Conservation (phyloP, 1,284 basidiomycete species). For the Hypsizygus ulmarius region DNA sequence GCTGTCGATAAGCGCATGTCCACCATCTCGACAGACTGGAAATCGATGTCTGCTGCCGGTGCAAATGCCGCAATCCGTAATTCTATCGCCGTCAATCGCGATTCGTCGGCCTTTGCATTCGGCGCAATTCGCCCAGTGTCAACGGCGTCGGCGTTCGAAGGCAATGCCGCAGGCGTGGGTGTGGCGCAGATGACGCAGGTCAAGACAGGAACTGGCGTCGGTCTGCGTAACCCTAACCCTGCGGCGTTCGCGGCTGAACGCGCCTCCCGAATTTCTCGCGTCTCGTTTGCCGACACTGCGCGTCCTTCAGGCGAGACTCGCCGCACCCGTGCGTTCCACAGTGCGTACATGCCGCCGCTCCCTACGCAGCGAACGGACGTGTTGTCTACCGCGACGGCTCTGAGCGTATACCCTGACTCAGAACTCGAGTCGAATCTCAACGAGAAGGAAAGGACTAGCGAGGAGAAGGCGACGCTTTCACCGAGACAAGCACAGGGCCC, state of each 20-base stretch:
- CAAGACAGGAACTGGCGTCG: slow-evolving; percentile 43
- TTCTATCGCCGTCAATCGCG: slow-evolving; percentile 59
- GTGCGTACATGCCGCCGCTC: slow-evolving; percentile 51
- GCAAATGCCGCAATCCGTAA: slow-evolving; percentile 70
- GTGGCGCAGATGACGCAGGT: slow-evolving; percentile 49
- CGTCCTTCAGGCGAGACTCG: slow-evolving; percentile 61
- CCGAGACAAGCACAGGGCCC: slow-evolving; percentile 73
- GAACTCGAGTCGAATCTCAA: slow-evolving; percentile 6
- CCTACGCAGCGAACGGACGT: slow-evolving; percentile 39
- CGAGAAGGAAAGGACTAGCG: slow-evolving; percentile 2
- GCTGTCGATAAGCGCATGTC: slow-evolving; percentile 81
- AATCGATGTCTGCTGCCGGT: slow-evolving; percentile 67
- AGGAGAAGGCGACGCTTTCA: slow-evolving; percentile 24
- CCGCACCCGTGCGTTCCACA: slow-evolving; percentile 58
- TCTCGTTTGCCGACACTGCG: slow-evolving; percentile 70
- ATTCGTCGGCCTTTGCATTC: slow-evolving; percentile 52
- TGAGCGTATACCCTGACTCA: slow-evolving; percentile 7
- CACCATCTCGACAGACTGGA: slow-evolving; percentile 75
- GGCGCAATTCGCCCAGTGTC: slow-evolving; percentile 53
- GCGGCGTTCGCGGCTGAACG: slow-evolving; percentile 38
- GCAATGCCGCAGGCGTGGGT: slow-evolving; percentile 47
- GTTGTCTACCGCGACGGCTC: slow-evolving; percentile 9
- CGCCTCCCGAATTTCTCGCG: slow-evolving; percentile 50
- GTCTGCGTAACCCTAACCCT: slow-evolving; percentile 36
- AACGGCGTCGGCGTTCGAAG: slow-evolving; percentile 39